Conservation (phyloP, 148 eudicot genomes). For the Amaranthus palmeri region DNA sequence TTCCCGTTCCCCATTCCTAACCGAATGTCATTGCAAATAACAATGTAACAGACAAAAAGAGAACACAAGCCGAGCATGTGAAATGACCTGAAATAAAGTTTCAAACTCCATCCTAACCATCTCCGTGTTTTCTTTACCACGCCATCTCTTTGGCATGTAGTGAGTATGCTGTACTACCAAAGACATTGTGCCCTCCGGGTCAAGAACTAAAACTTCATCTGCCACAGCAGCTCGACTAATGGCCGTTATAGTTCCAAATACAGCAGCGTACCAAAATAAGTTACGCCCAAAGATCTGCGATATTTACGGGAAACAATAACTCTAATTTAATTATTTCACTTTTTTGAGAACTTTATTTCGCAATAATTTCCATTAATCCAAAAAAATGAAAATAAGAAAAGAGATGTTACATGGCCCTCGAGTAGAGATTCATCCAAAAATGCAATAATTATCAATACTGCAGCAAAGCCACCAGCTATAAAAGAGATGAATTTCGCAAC, state of each 20-base stretch:
- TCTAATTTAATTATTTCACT: background rate
- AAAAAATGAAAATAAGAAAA: background rate
- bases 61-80: background rate
- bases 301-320: slow-evolving; percentile 6
- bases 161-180: slow-evolving; percentile 79
- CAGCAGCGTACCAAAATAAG: slow-evolving; percentile 96
- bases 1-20: too few relatives aligned
- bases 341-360: background rate
- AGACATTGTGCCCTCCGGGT: slow-evolving; percentile 85
- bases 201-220: slow-evolving; percentile 78
- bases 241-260: slow-evolving; percentile 89
- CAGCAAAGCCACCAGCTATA: slow-evolving; percentile 92
- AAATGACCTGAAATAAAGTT: slow-evolving; percentile 80
- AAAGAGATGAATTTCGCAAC: slow-evolving; percentile 89
- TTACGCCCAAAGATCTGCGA: slow-evolving; percentile 93
- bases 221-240: slow-evolving; percentile 75
- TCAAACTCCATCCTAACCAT: slow-evolving; percentile 68
- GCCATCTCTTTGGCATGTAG: slow-evolving; percentile 93
- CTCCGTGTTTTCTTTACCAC: slow-evolving; percentile 80
- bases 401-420: slow-evolving; percentile 86
- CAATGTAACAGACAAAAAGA: too few relatives aligned
- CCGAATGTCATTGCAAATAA: too few relatives aligned
- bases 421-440: slow-evolving; percentile 90
- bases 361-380: background rate
- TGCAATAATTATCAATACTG: slow-evolving; percentile 84